A percentile compares a stretch with the other conserved stretches of the same genome.
phyloP scores from a whole-genome alignment of 768 basidiomycete species.

The Lyophyllum semitale region DNA sequence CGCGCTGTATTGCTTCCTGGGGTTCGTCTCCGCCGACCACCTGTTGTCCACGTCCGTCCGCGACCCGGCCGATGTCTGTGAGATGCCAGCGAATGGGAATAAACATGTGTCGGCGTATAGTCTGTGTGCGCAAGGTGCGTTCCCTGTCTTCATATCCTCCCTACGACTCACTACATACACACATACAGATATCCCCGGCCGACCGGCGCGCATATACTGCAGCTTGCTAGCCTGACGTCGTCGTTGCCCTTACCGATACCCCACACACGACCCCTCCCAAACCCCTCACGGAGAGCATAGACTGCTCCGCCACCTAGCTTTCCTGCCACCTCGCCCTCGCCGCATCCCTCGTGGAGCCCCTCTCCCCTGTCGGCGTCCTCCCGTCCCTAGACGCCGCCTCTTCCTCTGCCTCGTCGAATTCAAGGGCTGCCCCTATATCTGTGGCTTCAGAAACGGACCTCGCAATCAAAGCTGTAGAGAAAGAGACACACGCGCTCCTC shows the following conservation, averaged over 20 bases:
- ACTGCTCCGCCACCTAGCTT: constrained; percentile 69
- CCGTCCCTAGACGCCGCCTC: constrained; percentile 61
- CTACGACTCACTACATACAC: not conserved
- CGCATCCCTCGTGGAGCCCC: constrained; percentile 51
- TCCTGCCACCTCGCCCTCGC: constrained; percentile 55
- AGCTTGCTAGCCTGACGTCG: constrained; percentile 66
- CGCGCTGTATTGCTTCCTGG: constrained; percentile 70
- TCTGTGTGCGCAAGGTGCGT: constrained; percentile 68
- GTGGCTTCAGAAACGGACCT: too few relatives aligned
- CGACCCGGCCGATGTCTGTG: constrained; percentile 62
- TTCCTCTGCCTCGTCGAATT: constrained; percentile 22
- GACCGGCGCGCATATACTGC: constrained; percentile 58
- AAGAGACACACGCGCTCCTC: too few relatives aligned
- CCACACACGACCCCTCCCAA: constrained; percentile 70
- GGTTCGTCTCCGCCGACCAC: constrained; percentile 48
- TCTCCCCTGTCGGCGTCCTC: constrained; percentile 53
- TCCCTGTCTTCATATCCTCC: not conserved
- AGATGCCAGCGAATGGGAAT: constrained; percentile 76
- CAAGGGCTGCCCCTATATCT: too few relatives aligned
- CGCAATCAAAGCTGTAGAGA: too few relatives aligned
- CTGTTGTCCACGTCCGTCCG: constrained; percentile 62
- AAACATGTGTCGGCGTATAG: constrained; percentile 55
- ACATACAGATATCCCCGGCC: constrained; percentile 56
- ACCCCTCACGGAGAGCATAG: constrained; percentile 72
- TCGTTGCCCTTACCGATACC: constrained; percentile 70